These are phyloP conservation scores for Zasmidium cellare DNA, from an alignment of 2,329 filamentous ascomycete species.

Conservation along the genomic window DNA sequence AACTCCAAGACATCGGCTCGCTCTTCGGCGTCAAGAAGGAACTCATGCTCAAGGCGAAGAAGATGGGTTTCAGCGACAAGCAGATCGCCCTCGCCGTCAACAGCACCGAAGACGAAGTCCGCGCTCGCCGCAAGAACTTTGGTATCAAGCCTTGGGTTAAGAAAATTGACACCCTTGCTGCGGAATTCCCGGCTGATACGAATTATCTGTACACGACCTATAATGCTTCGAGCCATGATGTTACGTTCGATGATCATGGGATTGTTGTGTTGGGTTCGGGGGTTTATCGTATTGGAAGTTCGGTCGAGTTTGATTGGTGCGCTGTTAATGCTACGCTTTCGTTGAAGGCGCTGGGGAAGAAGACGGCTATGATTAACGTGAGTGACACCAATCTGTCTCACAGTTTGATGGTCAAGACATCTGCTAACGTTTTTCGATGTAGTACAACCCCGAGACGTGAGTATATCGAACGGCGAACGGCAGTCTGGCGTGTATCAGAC, in stretches of 20 bases:
- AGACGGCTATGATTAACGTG: constrained; percentile 93
- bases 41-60: constrained; percentile 87
- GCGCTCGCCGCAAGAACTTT: constrained; percentile 79
- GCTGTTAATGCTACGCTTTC: constrained; percentile 86
- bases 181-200: constrained; percentile 91
- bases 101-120: constrained; percentile 85
- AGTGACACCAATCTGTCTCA: constrained; percentile 11
- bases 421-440: constrained; percentile 17
- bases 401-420: too few species aligned
- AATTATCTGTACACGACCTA: constrained; percentile 99
- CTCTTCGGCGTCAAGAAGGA: constrained; percentile 86
- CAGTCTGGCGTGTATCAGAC: too few species aligned
- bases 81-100: constrained; percentile 88
- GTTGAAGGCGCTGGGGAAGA: constrained; percentile 83
- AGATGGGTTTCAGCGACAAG: constrained; percentile 94
- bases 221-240: constrained; percentile 91
- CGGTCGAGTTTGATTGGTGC: constrained; percentile 99
- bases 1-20: constrained; percentile 80
- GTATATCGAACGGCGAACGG: too few species aligned
- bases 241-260: constrained; percentile 90
- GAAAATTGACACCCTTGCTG: constrained; percentile 96
- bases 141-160: constrained; percentile 95
- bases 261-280: constrained; percentile 87
- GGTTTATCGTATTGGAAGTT: constrained; percentile 96
- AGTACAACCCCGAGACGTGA: constrained; percentile 70